Evolutionary conservation across 352 stramenopile genomes (phyloP), one percentile per base, ranked within the genome.

Genomic region (Aphanomyces cochlioides): DNA sequence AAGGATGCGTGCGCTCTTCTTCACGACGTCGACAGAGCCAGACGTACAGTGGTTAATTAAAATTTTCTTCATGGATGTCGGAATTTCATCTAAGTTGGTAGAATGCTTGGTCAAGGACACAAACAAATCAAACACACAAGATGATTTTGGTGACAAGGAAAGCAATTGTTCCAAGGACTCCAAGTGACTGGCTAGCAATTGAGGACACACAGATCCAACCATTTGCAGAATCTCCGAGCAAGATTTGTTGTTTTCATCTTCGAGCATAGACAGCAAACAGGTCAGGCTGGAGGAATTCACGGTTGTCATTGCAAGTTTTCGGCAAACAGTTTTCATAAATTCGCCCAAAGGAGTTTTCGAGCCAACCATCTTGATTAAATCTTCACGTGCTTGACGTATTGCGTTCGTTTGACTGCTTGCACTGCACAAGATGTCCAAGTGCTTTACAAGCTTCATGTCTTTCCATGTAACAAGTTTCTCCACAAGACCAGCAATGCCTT

Each of bases 291-390:
- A 56, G 83, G 75, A 12, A 68, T 79, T 93, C 8, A 94, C 69
- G 1, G 86, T 92, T 28, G 92, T 67, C 28, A 90, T 64, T 17
- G 87, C 86, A 12, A 92, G 69, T 41, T 92, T 92, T 13, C 86
- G 84, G 57, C 86, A 94, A n/a, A 96, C 57, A 37, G 83, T 90
- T 74, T 93, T 94, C 37, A 93, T 21, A 36, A 92, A 91, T 7
- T 90, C 85, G 4, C 88, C 86, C 5, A 94, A 69, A 8, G 79
- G 74, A 1, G 81, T 84, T 73, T 96, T 96, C 0, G 88, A 91
- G 5, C 88, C 88, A 36, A 93, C 81, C 43, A 80, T 75, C 59
- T 90, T 90, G 54, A 94, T 68, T 10, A 93, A 69, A n/a, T 85
- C 75, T 74, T 96, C 85, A 63, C 85, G 73, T 13, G 79, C 79